Percentiles rank a stretch among this genome's conserved stretches.
Evolutionary conservation across 805 yeast species (phyloP).

Genomic region (Candida incommunis): DNA sequence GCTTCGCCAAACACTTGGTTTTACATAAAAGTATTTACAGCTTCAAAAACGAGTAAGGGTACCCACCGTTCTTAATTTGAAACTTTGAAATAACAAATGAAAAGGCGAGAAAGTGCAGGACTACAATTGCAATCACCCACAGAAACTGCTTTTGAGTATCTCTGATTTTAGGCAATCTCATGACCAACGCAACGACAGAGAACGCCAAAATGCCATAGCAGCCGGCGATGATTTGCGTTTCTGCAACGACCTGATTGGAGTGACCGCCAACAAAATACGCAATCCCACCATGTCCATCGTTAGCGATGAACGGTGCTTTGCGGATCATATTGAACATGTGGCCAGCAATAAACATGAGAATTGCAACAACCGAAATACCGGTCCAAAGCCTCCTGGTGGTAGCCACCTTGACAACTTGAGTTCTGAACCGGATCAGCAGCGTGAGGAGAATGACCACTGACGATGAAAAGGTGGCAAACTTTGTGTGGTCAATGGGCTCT

Average conservation of each 20-base stretch:
- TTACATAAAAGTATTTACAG: no score
- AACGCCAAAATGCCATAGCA: slow-evolving; percentile 44
- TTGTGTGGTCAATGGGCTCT: slow-evolving; percentile 20
- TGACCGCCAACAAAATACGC: slow-evolving; percentile 52
- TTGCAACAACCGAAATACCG: slow-evolving; percentile 41
- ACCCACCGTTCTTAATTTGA: slow-evolving; percentile 55
- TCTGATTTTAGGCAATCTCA: slow-evolving; percentile 37
- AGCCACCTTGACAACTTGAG: slow-evolving; percentile 27
- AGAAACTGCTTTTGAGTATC: slow-evolving; percentile 34
- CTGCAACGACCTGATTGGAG: slow-evolving; percentile 69
- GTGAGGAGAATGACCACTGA: slow-evolving; percentile 6
- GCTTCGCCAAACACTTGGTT: no score
- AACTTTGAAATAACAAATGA: slow-evolving; percentile 55
- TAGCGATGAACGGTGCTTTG: slow-evolving; percentile 40
- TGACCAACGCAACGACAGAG: slow-evolving; percentile 41
- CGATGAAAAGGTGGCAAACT: slow-evolving; percentile 7
- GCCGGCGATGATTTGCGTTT: slow-evolving; percentile 73
- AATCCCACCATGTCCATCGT: slow-evolving; percentile 25
- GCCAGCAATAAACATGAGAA: slow-evolving; percentile 69
- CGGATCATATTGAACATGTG: slow-evolving; percentile 90
- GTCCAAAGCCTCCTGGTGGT: slow-evolving; percentile 60
- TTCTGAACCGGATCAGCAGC: slow-evolving; percentile 12
- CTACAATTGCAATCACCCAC: slow-evolving; percentile 28
- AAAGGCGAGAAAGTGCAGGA: slow-evolving; percentile 36
- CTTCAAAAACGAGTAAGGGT: slow-evolving; percentile 53